These are phyloP conservation scores for Petunia hybrid DNA, from an alignment of 305 asterid genomes.

Conservation along the genomic window DNA sequence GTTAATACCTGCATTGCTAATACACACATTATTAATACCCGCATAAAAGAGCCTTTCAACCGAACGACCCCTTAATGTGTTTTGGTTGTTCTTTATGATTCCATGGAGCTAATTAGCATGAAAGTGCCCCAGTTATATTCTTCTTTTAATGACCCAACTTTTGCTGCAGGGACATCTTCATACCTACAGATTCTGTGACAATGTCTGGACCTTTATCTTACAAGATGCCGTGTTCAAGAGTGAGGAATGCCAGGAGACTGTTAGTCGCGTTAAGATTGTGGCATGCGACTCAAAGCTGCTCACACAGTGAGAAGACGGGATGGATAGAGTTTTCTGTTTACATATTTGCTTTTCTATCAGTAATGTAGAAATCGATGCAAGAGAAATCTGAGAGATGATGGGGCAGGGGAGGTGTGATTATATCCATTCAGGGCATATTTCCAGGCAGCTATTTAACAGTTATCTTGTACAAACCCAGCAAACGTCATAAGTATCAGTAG, in stretches of 20 bases:
- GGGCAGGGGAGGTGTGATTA: not conserved
- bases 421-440: no score
- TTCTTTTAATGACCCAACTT: not conserved
- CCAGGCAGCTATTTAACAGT: no score
- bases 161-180: conserved; percentile 93
- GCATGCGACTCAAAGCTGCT: conserved; percentile 94
- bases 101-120: not conserved
- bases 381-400: conserved; percentile 8
- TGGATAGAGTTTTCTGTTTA: conserved; percentile 5
- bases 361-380: conserved; percentile 22
- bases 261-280: conserved; percentile 83
- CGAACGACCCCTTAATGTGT: not conserved
- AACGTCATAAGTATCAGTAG: no score
- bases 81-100: not conserved
- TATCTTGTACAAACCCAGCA: no score
- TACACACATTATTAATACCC: no score
- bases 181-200: conserved; percentile 96
- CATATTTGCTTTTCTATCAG: conserved; percentile 2
- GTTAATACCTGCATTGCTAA: no score
- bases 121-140: not conserved
- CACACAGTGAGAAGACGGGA: conserved; percentile 51
- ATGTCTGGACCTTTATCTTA: conserved; percentile 98
- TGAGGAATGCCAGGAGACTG: conserved; percentile 82
- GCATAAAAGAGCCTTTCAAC: no score
- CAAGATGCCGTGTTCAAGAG: conserved; percentile 86